phyloP scores from a whole-genome alignment of 2,329 filamentous ascomycete genomes.

The Paraphoma chrysanthemicola region DNA sequence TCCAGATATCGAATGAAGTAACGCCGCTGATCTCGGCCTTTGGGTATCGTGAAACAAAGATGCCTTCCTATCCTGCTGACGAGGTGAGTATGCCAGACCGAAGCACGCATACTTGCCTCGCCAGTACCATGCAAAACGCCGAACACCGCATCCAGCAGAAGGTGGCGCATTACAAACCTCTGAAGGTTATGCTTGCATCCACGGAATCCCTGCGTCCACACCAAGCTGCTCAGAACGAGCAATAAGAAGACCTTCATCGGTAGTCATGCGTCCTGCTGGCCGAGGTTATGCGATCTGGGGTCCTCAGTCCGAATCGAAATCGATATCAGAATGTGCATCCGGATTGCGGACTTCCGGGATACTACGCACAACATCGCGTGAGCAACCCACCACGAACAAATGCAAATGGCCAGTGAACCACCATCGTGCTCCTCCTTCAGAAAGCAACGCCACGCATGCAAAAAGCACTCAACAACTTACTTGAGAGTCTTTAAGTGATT shows the following conservation, averaged over 20 bases:
- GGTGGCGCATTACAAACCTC: background rate
- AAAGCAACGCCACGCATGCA: background rate
- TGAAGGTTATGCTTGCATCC: background rate
- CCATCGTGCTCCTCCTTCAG: too few relatives aligned
- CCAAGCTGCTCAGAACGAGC: too few relatives aligned
- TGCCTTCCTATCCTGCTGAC: conserved; percentile 12
- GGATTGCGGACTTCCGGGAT: background rate
- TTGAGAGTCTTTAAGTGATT: conserved; percentile 58
- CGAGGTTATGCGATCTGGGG: too few relatives aligned
- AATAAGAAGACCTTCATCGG: too few relatives aligned
- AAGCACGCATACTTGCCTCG: conserved; percentile 20
- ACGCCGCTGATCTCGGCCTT: background rate
- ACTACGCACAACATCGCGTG: background rate
- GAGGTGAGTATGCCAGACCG: conserved; percentile 20
- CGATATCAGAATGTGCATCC: background rate
- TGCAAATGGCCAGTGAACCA: background rate
- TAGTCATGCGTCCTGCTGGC: too few relatives aligned
- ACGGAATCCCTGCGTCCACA: background rate
- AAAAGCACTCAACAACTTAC: conserved; percentile 29
- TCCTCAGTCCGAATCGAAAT: background rate
- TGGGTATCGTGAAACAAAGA: conserved; percentile 2
- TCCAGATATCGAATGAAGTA: background rate
- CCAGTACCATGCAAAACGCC: background rate
- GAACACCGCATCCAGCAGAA: background rate
- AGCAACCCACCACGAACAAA: background rate